A percentile compares a stretch with the other conserved stretches of the same genome.
Evolutionary conservation across 192 early-diverging fungal species (phyloP).

Genomic region (Backusella mclennaniae): DNA sequence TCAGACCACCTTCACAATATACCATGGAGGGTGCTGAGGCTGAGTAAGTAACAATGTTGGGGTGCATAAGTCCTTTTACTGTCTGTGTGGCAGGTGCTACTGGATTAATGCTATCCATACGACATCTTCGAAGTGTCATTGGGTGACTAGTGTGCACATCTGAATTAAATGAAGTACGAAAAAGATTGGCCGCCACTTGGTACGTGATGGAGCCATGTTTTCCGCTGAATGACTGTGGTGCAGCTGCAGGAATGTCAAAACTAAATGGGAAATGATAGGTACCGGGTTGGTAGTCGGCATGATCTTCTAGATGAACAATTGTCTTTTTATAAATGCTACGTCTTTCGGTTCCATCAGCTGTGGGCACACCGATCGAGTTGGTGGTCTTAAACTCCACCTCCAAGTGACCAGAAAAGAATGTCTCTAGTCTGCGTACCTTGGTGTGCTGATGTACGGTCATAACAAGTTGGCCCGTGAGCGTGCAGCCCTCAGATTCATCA

Average conservation of each 20-base stretch:
- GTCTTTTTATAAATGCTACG: not conserved
- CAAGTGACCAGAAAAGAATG: constrained; percentile 12
- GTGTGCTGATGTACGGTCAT: constrained; percentile 6
- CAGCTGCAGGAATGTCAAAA: constrained; percentile 15
- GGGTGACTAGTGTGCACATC: constrained; percentile 37
- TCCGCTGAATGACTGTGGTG: constrained; percentile 40
- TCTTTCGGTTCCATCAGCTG: not conserved
- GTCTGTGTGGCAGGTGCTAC: not conserved
- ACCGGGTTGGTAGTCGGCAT: constrained; percentile 7
- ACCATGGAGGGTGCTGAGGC: constrained; percentile 30
- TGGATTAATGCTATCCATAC: constrained; percentile 16
- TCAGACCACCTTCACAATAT: constrained; percentile 37
- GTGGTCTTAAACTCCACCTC: constrained; percentile 18
- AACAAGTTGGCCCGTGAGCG: constrained; percentile 1
- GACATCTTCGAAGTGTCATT: constrained; percentile 42
- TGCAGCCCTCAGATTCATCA: constrained; percentile 33
- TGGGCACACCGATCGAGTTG: constrained; percentile 1
- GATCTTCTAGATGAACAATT: not conserved
- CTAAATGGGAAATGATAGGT: constrained; percentile 21
- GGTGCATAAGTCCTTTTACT: constrained; percentile 11
- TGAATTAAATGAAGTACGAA: constrained; percentile 36
- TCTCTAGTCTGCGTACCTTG: constrained; percentile 18
- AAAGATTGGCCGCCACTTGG: constrained; percentile 27
- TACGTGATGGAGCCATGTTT: constrained; percentile 47
- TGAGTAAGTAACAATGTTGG: constrained; percentile 15